phyloP scores from a whole-genome alignment of 345 rosid species.

The Gossypium longicalyx region DNA sequence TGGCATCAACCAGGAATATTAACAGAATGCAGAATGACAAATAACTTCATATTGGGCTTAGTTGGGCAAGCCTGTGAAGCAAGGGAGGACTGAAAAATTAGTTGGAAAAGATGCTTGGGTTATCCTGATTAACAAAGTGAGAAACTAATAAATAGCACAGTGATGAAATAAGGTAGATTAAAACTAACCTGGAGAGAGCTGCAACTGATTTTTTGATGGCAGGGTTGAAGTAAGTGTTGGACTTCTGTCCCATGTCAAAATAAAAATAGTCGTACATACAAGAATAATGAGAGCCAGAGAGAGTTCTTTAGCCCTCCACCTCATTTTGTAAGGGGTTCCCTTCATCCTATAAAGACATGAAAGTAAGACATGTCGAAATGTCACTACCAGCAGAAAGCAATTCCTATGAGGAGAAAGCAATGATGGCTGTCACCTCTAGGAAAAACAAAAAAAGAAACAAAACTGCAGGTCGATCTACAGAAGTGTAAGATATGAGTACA shows the following conservation, averaged over 20 bases:
- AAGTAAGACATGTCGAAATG: slow-evolving; percentile 7
- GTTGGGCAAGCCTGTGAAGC: not conserved
- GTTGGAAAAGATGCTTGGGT: not conserved
- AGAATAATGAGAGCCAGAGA: slow-evolving; percentile 59
- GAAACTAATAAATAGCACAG: not conserved
- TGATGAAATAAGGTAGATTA: slow-evolving; percentile 4
- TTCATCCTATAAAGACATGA: slow-evolving; percentile 47
- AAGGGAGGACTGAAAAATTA: not conserved
- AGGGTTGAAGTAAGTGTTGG: slow-evolving; percentile 44
- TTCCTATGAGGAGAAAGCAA: not conserved
- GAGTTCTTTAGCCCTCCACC: slow-evolving; percentile 41
- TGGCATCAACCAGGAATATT: not conserved
- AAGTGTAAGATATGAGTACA: not conserved
- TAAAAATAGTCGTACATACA: slow-evolving; percentile 43
- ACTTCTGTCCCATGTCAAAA: slow-evolving; percentile 63
- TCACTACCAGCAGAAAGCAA: slow-evolving; percentile 8
- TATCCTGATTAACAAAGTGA: not conserved
- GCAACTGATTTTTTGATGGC: slow-evolving; percentile 43
- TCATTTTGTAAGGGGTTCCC: slow-evolving; percentile 37
- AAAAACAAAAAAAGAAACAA: not conserved
- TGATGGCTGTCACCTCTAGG: not conserved
- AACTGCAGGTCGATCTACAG: not conserved
- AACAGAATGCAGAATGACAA: not conserved
- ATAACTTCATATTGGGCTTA: not conserved
- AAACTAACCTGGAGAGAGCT: slow-evolving; percentile 46